Conservation (phyloP, 2,329 filamentous ascomycete genomes). For the Penicillium polonicum region DNA sequence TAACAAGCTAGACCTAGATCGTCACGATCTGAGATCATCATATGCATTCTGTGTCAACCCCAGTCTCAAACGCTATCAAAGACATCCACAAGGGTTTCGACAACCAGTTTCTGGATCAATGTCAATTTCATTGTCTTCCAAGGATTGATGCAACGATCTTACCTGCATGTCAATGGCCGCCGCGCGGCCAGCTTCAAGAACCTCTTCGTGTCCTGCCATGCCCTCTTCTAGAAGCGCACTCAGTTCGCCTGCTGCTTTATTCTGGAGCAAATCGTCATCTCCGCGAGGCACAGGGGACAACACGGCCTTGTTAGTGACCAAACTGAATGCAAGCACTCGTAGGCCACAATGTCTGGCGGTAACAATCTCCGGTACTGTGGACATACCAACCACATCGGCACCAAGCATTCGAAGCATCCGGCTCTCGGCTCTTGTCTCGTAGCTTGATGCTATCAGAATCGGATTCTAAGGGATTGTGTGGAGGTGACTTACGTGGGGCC, state of each 20-base stretch:
- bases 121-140: constrained; percentile 19
- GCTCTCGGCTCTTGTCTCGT: constrained; percentile 66
- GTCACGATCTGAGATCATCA: neutral
- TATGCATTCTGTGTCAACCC: neutral
- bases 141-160: constrained; percentile 18
- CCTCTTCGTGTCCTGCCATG: constrained; percentile 64
- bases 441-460: constrained; percentile 41
- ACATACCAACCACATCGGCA: constrained; percentile 71
- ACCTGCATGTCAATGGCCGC: constrained; percentile 65
- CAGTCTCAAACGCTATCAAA: constrained; percentile 21
- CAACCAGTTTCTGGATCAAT: constrained; percentile 36
- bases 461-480: neutral
- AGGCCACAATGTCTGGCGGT: constrained; percentile 65
- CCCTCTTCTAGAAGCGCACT: constrained; percentile 57
- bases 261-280: constrained; percentile 55
- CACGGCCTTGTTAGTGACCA: constrained; percentile 65
- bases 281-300: constrained; percentile 59
- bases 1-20: neutral
- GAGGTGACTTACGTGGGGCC: constrained; percentile 56
- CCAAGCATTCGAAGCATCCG: constrained; percentile 60
- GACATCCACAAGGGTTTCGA: constrained; percentile 32
- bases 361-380: constrained; percentile 67
- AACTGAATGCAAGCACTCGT: constrained; percentile 62
- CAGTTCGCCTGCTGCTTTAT: constrained; percentile 51
- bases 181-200: constrained; percentile 59